Evolutionary conservation across 1,139 yeast genomes (phyloP).

Genomic region (Saccharomyces pastorianus): DNA sequence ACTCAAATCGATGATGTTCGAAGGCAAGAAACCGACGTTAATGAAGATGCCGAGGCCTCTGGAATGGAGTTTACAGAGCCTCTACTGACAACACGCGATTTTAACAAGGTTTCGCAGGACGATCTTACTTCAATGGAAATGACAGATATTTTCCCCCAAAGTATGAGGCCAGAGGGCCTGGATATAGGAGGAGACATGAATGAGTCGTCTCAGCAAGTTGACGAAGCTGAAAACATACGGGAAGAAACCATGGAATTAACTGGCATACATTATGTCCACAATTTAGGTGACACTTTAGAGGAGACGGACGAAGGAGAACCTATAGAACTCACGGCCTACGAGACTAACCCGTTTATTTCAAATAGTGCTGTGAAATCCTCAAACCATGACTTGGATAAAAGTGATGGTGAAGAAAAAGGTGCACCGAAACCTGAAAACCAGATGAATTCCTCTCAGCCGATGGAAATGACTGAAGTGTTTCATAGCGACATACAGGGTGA

Average conservation of each 20-base stretch:
- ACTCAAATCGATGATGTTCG: slow-evolving; percentile 20
- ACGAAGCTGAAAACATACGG: neutral
- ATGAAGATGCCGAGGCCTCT: neutral
- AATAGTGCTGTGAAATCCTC: neutral
- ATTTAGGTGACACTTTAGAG: slow-evolving; percentile 1
- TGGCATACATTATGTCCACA: slow-evolving; percentile 2
- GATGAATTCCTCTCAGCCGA: slow-evolving; percentile 8
- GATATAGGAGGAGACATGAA: neutral
- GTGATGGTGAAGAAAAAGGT: neutral
- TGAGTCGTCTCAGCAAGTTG: neutral
- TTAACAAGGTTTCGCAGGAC: neutral
- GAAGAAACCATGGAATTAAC: slow-evolving; percentile 18
- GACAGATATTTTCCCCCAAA: neutral
- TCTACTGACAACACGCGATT: neutral
- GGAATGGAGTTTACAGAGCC: neutral
- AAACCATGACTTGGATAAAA: neutral
- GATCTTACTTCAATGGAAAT: neutral
- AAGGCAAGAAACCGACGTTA: slow-evolving; percentile 16
- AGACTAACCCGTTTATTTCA: neutral
- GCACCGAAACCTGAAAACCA: neutral
- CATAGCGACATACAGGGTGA: neutral
- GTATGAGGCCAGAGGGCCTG: neutral
- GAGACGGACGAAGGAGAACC: neutral
- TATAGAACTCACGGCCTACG: neutral
- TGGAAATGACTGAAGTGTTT: slow-evolving; percentile 13